phyloP scores from a whole-genome alignment of 495 filamentous ascomycete species.

The Lindgomyces ingoldianus region DNA sequence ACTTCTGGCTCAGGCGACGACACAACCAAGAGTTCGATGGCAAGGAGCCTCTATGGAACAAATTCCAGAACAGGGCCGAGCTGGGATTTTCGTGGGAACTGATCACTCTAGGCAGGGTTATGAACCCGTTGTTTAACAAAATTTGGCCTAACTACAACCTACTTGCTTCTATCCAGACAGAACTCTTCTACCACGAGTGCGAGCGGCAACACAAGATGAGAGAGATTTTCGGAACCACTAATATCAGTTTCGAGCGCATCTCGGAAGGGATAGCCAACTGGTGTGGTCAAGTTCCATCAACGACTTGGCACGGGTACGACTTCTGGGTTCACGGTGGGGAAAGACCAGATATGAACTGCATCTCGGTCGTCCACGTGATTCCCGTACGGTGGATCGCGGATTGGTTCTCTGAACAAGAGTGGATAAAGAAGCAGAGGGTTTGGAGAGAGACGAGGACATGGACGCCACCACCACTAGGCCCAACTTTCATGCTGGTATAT shows the following conservation, averaged over 20 bases:
- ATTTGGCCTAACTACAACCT: background rate
- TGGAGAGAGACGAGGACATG: background rate
- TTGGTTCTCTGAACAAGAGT: background rate
- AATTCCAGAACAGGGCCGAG: slow-evolving; percentile 2
- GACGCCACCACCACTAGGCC: background rate
- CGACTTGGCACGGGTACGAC: background rate
- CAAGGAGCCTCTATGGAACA: slow-evolving; percentile 13
- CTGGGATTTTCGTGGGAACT: slow-evolving; percentile 24
- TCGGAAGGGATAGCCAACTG: background rate
- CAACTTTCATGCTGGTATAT: background rate
- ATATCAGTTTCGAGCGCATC: background rate
- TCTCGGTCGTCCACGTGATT: background rate
- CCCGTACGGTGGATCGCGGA: background rate
- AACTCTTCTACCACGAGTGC: background rate
- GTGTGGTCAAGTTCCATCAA: background rate
- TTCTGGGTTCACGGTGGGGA: background rate
- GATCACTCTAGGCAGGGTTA: slow-evolving; percentile 4
- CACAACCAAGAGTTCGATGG: background rate
- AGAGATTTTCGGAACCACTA: background rate
- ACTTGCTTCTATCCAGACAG: background rate
- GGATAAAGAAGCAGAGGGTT: background rate
- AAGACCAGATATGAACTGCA: background rate
- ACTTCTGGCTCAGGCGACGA: background rate
- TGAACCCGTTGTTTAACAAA: background rate
- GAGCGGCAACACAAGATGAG: background rate